Conservation (phyloP, 78 protist species). For the Cyanophora paradoxa region DNA sequence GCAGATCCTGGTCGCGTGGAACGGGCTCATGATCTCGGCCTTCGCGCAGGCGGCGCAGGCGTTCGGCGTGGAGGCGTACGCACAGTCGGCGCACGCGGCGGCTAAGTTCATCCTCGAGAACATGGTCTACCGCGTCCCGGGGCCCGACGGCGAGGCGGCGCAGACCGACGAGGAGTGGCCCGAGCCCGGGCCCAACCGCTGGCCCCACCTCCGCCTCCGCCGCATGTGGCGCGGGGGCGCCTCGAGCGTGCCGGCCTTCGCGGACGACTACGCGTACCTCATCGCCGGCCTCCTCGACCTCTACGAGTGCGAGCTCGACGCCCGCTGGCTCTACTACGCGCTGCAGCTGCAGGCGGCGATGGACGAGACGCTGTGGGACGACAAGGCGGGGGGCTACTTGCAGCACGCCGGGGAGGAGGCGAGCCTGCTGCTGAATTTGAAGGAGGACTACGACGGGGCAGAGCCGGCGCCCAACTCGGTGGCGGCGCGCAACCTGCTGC, state of each 20-base stretch:
- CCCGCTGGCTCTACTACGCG: constrained; percentile 3
- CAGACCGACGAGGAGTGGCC: not conserved
- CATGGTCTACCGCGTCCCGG: no score
- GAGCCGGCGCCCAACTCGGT: constrained; percentile 22
- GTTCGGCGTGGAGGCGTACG: constrained; percentile 6
- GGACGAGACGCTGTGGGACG: not conserved
- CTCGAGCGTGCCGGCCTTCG: constrained; percentile 34
- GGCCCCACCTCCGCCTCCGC: no score
- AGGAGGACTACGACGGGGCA: constrained; percentile 30
- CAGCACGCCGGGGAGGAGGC: not conserved
- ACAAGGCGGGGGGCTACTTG: constrained; percentile 11
- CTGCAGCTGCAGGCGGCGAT: constrained; percentile 1
- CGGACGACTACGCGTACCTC: constrained; percentile 56
- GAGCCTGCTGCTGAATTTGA: not conserved
- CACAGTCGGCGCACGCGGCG: constrained; percentile 31
- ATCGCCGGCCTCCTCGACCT: constrained; percentile 48
- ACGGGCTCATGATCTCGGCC: constrained; percentile 63
- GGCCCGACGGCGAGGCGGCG: not conserved
- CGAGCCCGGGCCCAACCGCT: no score
- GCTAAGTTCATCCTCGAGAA: constrained; percentile 30
- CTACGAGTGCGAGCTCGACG: constrained; percentile 7
- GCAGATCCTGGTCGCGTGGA: constrained; percentile 65
- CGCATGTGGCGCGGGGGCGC: constrained; percentile 45
- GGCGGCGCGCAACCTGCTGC: constrained; percentile 6
- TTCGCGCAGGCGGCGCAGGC: constrained; percentile 33